Base-by-base conservation (phyloP, 208 protist genomes). In the Strigomonas culicis region DNA sequence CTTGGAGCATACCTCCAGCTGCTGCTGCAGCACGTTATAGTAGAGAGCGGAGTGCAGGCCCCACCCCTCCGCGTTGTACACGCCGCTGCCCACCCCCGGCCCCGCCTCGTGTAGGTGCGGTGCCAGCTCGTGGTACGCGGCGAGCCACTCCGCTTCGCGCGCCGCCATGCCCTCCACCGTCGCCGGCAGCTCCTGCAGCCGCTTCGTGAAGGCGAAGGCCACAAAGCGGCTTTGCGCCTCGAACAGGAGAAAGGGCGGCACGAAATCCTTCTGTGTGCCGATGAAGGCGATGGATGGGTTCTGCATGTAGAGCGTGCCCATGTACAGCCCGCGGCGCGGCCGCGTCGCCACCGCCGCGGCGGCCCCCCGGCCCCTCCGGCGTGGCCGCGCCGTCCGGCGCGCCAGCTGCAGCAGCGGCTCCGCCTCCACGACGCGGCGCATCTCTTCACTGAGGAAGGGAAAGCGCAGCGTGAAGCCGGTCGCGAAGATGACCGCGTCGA, bases 221-320 rank as follows among this genome's bases (percentile, higher is more conserved):
- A 93, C 63, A 67, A 93, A 93, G 43, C 81, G 80, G n/a, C 86
- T 46, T 66, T 96, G 90, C 13, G 85, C 87, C 67, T 96, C 90
- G 44, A 91, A 91, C 8, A 96, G 53, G 17, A 96, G 68, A 66
- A 90, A 89, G 4, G 90, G 90, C 1, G 90, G 90, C 44, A 93
- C 65, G 60, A 96, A 30, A 41, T 83, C 84, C 41, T 65, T 69
- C 67, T 92, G 90, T n/a, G 84, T 60, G 10, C 86, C 90, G 6
- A 96, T 81, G 65, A 96, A 80, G 15, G 86, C 90, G 50, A 96
- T 68, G 4, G 90, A 82, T 1, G 86, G 86, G 39, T 83, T 32
- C 1, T 60, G 62, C 0, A 63, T 55, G 58, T 69, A 88, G 32
- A 96, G 31, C 24, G 90, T 92, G 55, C 90, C 90, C 32, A 96